These are phyloP conservation scores for Suillus tomentosus DNA, from an alignment of 768 basidiomycete species.

Conservation along the genomic window DNA sequence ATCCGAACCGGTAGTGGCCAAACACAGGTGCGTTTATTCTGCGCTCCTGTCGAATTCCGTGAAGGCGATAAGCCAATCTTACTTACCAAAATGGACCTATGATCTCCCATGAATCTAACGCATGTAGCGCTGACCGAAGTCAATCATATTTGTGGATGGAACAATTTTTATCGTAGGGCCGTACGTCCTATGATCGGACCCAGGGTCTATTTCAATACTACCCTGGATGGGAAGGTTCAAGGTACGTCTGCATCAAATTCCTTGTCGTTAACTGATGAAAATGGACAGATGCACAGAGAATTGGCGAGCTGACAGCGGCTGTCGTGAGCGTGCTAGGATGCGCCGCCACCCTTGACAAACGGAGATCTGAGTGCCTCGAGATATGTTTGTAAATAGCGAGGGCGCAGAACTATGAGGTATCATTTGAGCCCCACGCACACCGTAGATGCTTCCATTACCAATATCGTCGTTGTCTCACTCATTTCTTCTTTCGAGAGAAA, in stretches of 20 bases:
- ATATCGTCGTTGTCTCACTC: background rate
- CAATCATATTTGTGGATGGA: background rate
- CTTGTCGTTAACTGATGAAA: conserved; percentile 95
- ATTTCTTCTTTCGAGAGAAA: background rate
- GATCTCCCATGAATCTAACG: background rate
- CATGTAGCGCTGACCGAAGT: background rate
- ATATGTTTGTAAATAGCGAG: conserved; percentile 1
- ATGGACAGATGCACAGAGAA: conserved; percentile 98
- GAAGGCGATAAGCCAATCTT: background rate
- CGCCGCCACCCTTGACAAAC: conserved; percentile 92
- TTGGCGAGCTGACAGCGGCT: conserved; percentile 80
- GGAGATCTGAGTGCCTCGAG: conserved; percentile 47
- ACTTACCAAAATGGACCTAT: background rate
- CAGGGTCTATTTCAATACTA: conserved; percentile 87
- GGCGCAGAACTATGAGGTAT: background rate
- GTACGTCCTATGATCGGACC: conserved; percentile 80
- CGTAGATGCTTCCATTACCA: background rate
- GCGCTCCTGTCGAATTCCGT: background rate
- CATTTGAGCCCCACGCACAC: background rate
- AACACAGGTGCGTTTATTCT: background rate
- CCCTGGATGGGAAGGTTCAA: conserved; percentile 63
- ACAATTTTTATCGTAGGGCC: conserved; percentile 50
- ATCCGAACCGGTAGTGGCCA: background rate
- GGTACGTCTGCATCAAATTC: conserved; percentile 75
- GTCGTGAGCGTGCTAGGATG: conserved; percentile 87